Evolutionary conservation across 495 filamentous ascomycete species (phyloP).

Genomic region (Emericellopsis terricola): DNA sequence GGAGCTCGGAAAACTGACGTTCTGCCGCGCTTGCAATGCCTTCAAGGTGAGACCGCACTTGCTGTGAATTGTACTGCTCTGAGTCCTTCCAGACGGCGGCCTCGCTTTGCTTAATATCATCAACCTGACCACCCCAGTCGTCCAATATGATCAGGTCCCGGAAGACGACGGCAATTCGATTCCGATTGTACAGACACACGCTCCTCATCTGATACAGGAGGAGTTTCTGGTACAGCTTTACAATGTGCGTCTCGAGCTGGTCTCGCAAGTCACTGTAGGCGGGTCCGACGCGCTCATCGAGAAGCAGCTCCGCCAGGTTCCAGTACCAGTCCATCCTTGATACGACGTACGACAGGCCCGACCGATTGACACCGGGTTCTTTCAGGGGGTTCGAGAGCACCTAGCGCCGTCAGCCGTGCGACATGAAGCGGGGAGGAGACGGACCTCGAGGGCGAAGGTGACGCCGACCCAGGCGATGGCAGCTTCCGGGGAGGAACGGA

Average conservation of each 20-base stretch:
- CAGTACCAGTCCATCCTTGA: constrained; percentile 6
- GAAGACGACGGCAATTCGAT: neutral
- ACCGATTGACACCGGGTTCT: neutral
- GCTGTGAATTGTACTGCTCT: no score
- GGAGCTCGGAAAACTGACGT: no score
- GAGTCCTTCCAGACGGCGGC: neutral
- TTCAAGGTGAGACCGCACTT: neutral
- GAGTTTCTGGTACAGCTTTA: neutral
- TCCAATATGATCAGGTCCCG: neutral
- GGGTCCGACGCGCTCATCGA: neutral
- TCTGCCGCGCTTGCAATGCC: no score
- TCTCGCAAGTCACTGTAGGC: neutral
- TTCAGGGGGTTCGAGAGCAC: neutral
- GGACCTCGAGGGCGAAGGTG: constrained; percentile 13
- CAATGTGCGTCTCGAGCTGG: neutral
- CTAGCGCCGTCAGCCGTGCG: neutral
- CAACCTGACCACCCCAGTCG: neutral
- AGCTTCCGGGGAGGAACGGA: constrained; percentile 2
- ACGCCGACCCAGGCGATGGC: constrained; percentile 4
- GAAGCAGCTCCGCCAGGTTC: constrained; percentile 1
- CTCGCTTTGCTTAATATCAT: neutral
- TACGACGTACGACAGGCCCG: constrained; percentile 2
- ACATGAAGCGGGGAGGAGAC: neutral
- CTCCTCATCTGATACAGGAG: neutral
- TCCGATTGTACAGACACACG: neutral